Evolutionary conservation across 139 green algal genomes (phyloP).

Genomic region (Penium margaritaceum): DNA sequence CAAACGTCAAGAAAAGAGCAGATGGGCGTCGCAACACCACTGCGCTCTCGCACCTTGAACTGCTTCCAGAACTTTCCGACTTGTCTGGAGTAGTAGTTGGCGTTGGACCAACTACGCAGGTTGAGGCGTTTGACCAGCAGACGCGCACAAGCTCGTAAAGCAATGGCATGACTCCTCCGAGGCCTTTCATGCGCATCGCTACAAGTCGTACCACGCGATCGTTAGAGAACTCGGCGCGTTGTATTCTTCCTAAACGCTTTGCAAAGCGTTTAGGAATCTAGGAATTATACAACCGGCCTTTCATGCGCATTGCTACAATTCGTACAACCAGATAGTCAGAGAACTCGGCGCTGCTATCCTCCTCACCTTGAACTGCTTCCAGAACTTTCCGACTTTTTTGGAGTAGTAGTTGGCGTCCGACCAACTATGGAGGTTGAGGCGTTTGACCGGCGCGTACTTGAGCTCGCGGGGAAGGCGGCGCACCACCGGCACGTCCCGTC

Average conservation of each 20-base stretch:
- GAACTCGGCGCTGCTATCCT: too few species aligned
- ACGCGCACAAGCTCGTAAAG: too few species aligned
- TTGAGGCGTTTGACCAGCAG: too few species aligned
- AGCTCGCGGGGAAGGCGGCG: conserved; percentile 2
- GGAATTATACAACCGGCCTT: neutral
- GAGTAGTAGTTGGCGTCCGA: conserved; percentile 7
- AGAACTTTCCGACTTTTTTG: neutral
- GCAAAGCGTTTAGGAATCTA: neutral
- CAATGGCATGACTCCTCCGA: neutral
- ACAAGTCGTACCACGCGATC: neutral
- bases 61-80: too few species aligned
- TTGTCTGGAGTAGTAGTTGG: too few species aligned
- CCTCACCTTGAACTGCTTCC: conserved; percentile 21
- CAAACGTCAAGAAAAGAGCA: too few species aligned
- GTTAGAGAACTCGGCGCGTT: neutral
- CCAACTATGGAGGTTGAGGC: conserved; percentile 22
- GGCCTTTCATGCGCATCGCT: neutral
- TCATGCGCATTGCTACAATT: neutral
- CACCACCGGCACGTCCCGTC: conserved; percentile 8
- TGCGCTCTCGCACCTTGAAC: too few species aligned
- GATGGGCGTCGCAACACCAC: too few species aligned
- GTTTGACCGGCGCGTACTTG: neutral
- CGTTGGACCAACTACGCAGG: too few species aligned
- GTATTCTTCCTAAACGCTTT: neutral
- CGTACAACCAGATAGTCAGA: neutral